Evolutionary conservation across 495 filamentous ascomycete species (phyloP).

Genomic region (Aspergillus baeticus): DNA sequence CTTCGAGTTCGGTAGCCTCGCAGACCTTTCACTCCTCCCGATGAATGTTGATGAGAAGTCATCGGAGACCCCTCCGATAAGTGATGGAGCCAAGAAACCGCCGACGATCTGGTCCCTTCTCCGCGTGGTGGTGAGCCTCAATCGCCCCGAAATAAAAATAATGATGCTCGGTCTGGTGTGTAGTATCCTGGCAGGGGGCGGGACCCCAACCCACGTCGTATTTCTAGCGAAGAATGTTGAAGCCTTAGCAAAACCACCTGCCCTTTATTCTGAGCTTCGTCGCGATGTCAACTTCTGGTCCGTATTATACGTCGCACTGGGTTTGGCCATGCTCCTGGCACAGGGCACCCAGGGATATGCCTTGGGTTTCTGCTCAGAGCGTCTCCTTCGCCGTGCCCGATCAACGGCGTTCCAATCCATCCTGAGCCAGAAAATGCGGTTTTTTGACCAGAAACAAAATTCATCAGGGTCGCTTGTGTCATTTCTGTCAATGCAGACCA

Average conservation of each 20-base stretch:
- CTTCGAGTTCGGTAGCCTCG: background rate
- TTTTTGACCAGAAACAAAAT: slow-evolving; percentile 83
- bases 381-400: slow-evolving; percentile 75
- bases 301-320: slow-evolving; percentile 90
- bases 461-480: slow-evolving; percentile 76
- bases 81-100: slow-evolving; percentile 36
- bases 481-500: slow-evolving; percentile 80
- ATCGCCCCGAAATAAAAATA: slow-evolving; percentile 65
- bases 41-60: background rate
- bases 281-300: slow-evolving; percentile 83
- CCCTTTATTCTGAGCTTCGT: slow-evolving; percentile 50
- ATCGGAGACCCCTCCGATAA: background rate
- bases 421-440: slow-evolving; percentile 84
- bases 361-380: slow-evolving; percentile 82
- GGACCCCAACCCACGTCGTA: slow-evolving; percentile 84
- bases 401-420: slow-evolving; percentile 79
- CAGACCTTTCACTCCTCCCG: background rate
- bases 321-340: slow-evolving; percentile 67
- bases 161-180: slow-evolving; percentile 76
- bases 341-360: slow-evolving; percentile 66
- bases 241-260: slow-evolving; percentile 53
- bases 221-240: slow-evolving; percentile 87
- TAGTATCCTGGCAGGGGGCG: slow-evolving; percentile 77
- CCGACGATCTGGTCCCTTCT: slow-evolving; percentile 79
- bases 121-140: slow-evolving; percentile 80